Conservation (phyloP, 202 grass and related monocot genomes). For the Carex sylvatica region DNA sequence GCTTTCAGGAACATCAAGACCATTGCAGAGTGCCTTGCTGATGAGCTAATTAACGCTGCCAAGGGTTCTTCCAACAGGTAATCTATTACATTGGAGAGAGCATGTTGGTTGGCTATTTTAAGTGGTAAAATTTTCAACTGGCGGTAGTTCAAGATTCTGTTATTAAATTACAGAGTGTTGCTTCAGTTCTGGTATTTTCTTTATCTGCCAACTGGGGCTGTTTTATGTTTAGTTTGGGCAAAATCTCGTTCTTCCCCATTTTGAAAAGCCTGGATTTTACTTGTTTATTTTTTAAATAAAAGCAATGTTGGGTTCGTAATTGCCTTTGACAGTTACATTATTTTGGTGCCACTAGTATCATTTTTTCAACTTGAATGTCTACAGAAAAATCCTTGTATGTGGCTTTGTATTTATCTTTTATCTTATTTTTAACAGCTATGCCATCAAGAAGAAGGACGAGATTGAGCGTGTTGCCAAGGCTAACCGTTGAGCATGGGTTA, state of each 20-base stretch:
- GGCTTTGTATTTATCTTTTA: background rate
- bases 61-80: slow-evolving; percentile 60
- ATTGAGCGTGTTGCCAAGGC: slow-evolving; percentile 63
- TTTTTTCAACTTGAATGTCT: no score
- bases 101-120: background rate
- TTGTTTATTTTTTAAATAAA: background rate
- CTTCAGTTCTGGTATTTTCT: background rate
- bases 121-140: background rate
- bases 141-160: background rate
- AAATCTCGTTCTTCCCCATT: background rate
- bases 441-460: slow-evolving; percentile 66
- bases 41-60: slow-evolving; percentile 60
- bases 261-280: background rate
- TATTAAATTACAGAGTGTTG: background rate
- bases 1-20: slow-evolving; percentile 61
- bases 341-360: background rate
- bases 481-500: slow-evolving; percentile 35
- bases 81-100: background rate
- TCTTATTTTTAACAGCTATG: slow-evolving; percentile 28
- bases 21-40: slow-evolving; percentile 57
- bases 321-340: background rate
- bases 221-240: background rate
- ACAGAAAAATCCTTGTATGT: no score
- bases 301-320: background rate
- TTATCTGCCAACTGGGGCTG: background rate